Percentiles rank a stretch among this genome's conserved stretches.
Evolutionary conservation across 1,139 yeast species (phyloP).

Genomic region (Diutina rugosa): DNA sequence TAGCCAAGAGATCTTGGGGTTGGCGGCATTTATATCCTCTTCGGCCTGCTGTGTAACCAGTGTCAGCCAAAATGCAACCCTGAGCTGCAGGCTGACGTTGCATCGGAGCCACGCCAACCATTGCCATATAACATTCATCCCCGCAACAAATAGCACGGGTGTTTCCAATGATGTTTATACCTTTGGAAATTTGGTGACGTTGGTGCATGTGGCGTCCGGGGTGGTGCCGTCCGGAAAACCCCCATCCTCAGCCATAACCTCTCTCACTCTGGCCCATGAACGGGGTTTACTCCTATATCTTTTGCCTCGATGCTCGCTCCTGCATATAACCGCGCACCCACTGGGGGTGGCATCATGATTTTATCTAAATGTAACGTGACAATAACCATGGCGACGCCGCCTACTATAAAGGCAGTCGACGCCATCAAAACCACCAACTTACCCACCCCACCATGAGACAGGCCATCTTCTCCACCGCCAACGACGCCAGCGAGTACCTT

Average conservation of each 20-base stretch:
- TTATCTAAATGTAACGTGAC: background rate
- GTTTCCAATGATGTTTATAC: too few relatives aligned
- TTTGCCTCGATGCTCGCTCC: background rate
- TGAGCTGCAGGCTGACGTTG: background rate
- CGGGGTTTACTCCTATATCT: too few relatives aligned
- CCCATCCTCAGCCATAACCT: too few relatives aligned
- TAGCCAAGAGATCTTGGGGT: background rate
- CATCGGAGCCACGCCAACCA: background rate
- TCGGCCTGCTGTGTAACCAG: background rate
- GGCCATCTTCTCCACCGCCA: constrained; percentile 23
- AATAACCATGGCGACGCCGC: background rate
- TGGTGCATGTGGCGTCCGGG: too few relatives aligned
- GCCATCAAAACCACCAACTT: background rate
- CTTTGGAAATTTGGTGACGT: too few relatives aligned
- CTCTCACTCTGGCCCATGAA: too few relatives aligned
- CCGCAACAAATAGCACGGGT: too few relatives aligned
- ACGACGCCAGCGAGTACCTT: constrained; percentile 36
- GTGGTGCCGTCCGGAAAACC: too few relatives aligned
- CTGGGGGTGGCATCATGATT: too few relatives aligned
- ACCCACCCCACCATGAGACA: constrained; percentile 16
- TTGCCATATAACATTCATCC: too few relatives aligned
- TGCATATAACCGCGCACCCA: background rate
- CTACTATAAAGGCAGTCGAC: background rate
- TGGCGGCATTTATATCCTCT: background rate
- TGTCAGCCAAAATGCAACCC: background rate